A percentile compares a stretch with the other conserved stretches of the same genome.
Evolutionary conservation across 192 early-diverging fungal genomes (phyloP).

Genomic region (Glomus cerebriforme): DNA sequence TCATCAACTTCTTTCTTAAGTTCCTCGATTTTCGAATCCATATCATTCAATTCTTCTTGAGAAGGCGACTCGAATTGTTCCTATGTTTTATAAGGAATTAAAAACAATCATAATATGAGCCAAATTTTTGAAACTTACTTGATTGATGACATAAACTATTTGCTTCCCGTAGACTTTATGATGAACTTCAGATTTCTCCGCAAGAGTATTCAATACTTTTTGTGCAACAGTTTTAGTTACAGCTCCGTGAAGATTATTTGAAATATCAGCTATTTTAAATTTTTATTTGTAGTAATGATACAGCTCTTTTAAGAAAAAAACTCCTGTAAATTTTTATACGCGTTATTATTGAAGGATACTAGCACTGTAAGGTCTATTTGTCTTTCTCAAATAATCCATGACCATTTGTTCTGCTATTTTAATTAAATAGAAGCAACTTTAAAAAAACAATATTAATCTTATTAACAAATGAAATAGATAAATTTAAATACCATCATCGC

Average conservation of each 20-base stretch:
- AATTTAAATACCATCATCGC: slow-evolving; percentile 26
- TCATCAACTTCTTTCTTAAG: slow-evolving; percentile 59
- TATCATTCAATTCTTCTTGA: slow-evolving; percentile 47
- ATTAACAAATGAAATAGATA: background rate
- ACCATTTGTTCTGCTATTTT: slow-evolving; percentile 44
- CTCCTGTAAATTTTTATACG: background rate
- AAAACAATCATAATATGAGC: background rate
- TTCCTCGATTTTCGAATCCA: slow-evolving; percentile 54
- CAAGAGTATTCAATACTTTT: slow-evolving; percentile 39
- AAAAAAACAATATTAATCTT: background rate
- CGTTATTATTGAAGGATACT: slow-evolving; percentile 37
- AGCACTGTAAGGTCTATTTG: slow-evolving; percentile 50
- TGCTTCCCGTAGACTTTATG: slow-evolving; percentile 50
- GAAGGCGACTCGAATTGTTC: slow-evolving; percentile 45
- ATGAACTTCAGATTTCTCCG: slow-evolving; percentile 38
- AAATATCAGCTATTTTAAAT: slow-evolving; percentile 43
- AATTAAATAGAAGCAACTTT: background rate
- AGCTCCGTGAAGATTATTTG: slow-evolving; percentile 44
- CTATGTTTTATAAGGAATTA: slow-evolving; percentile 10
- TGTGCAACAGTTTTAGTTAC: slow-evolving; percentile 46
- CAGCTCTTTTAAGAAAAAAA: too few relatives aligned
- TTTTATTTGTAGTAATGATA: background rate
- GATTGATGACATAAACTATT: slow-evolving; percentile 47
- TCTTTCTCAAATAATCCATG: slow-evolving; percentile 47
- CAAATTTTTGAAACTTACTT: slow-evolving; percentile 32